Percentiles rank a stretch among this genome's conserved stretches.
Conservation (phyloP, 2,329 filamentous ascomycete species). For the Ophiognomonia clavigignenti-juglandacearum region DNA sequence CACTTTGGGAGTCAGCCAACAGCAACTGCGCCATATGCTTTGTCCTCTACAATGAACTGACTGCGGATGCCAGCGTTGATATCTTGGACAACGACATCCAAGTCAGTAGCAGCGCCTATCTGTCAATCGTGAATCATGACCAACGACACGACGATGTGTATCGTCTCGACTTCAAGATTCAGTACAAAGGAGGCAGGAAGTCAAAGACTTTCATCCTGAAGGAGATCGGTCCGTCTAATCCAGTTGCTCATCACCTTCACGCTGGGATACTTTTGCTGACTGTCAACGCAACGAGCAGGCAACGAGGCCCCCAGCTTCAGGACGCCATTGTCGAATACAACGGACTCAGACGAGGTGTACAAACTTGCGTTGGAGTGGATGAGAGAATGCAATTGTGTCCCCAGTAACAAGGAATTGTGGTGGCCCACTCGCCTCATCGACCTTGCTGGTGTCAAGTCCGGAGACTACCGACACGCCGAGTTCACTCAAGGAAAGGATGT, state of each 20-base stretch:
- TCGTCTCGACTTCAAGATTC: too few species aligned
- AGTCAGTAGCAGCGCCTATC: too few species aligned
- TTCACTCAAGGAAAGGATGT: not conserved
- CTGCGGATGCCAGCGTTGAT: too few species aligned
- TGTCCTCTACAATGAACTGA: not conserved
- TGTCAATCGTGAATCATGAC: too few species aligned
- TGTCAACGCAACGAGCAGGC: not conserved
- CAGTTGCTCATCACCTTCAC: too few species aligned
- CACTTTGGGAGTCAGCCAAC: not conserved
- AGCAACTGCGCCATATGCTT: not conserved
- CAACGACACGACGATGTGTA: too few species aligned
- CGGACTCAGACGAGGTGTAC: not conserved
- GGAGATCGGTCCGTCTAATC: too few species aligned
- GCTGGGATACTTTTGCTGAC: too few species aligned
- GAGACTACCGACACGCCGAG: too few species aligned
- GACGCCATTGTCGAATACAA: not conserved
- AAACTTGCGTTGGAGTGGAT: not conserved
- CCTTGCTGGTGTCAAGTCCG: not conserved
- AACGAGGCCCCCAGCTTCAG: not conserved
- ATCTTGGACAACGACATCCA: too few species aligned
- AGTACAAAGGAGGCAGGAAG: too few species aligned
- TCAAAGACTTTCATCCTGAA: too few species aligned
- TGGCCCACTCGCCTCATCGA: constrained; percentile 3
- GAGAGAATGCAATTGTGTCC: not conserved
- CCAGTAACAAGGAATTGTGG: not conserved